phyloP scores from a whole-genome alignment of 1,139 yeast genomes.

The Spathaspora sp. region DNA sequence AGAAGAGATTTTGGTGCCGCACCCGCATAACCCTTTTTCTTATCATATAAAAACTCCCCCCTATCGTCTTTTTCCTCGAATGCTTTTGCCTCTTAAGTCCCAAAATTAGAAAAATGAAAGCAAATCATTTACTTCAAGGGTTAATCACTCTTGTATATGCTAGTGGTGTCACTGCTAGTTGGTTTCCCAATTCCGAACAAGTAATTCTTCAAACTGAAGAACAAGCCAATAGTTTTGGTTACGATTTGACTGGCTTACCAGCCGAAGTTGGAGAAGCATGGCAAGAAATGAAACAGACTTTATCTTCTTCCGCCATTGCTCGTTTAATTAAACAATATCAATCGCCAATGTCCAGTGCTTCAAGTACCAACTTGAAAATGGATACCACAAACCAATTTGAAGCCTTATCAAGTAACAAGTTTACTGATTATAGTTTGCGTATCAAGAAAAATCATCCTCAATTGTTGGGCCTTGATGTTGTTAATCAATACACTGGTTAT shows the following conservation, averaged over 20 bases:
- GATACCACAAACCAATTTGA: conserved; percentile 17
- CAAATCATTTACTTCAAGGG: conserved; percentile 6
- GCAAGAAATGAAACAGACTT: conserved; percentile 22
- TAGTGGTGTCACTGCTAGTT: conserved; percentile 6
- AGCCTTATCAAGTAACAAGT: conserved; percentile 22
- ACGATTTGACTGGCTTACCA: conserved; percentile 5
- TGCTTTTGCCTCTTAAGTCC: not conserved
- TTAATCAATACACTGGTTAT: conserved; percentile 65
- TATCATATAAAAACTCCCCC: not conserved
- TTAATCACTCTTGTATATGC: conserved; percentile 8
- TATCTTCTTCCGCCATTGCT: conserved; percentile 18
- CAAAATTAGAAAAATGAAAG: conserved; percentile 7
- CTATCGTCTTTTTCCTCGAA: not conserved
- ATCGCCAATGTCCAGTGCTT: conserved; percentile 3
- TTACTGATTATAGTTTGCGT: conserved; percentile 39
- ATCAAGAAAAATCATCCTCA: conserved; percentile 43
- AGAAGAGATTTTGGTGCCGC: not conserved
- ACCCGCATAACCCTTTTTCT: not conserved
- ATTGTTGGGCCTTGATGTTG: conserved; percentile 51
- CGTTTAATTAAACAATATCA: conserved; percentile 21
- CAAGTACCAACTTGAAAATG: conserved; percentile 1
- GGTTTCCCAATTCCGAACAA: conserved; percentile 8
- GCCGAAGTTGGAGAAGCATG: conserved; percentile 21
- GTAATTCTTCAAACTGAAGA: conserved; percentile 8
- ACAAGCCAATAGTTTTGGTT: not conserved